phyloP scores from a whole-genome alignment of 495 filamentous ascomycete species.

The Alectoria sarmentosa region DNA sequence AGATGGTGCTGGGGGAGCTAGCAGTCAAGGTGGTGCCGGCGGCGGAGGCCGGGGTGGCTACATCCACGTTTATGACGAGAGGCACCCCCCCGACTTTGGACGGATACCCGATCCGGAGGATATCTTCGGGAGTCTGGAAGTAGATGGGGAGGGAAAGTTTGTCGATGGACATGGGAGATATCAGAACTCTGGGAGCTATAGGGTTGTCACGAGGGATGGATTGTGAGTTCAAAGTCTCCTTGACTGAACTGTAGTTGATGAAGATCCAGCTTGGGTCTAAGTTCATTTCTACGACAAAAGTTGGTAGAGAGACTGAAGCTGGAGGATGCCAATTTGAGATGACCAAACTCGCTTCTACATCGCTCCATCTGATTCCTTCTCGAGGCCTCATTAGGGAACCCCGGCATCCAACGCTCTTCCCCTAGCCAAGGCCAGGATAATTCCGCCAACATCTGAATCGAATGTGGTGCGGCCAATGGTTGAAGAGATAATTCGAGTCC shows the following conservation, averaged over 20 bases:
- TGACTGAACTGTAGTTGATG: conserved; percentile 12
- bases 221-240: conserved; percentile 41
- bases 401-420: neutral
- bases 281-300: conserved; percentile 50
- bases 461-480: neutral
- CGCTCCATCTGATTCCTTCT: neutral
- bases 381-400: neutral
- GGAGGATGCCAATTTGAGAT: conserved; percentile 16
- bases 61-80: conserved; percentile 77
- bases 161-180: conserved; percentile 51
- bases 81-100: conserved; percentile 84
- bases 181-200: conserved; percentile 53
- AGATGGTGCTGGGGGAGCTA: conserved; percentile 68
- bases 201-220: conserved; percentile 53
- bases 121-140: conserved; percentile 88
- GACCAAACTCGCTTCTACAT: neutral
- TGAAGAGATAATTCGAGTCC: neutral
- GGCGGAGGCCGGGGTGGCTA: conserved; percentile 79
- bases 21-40: conserved; percentile 73
- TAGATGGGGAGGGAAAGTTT: conserved; percentile 70
- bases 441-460: neutral
- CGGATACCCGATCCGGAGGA: conserved; percentile 84
- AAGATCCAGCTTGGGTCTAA: conserved; percentile 44
- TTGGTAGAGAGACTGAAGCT: conserved; percentile 37
- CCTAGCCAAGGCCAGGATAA: neutral